Conservation (phyloP, 345 rosid genomes). For the Linum trigynum region DNA sequence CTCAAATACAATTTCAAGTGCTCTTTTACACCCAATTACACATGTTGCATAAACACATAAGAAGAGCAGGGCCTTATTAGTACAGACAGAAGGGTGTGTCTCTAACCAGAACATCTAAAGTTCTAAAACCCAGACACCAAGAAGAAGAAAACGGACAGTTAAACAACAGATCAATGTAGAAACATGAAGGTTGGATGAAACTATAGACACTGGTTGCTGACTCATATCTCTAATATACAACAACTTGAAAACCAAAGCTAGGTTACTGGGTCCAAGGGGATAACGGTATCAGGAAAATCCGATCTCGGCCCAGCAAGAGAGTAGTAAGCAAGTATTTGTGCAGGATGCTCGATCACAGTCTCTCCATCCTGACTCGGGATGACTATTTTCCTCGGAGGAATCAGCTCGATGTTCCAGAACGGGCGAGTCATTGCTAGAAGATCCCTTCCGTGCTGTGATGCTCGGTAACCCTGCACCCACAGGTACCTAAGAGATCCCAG, state of each 20-base stretch:
- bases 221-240: slow-evolving; percentile 21
- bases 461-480: slow-evolving; percentile 93
- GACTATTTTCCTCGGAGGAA: slow-evolving; percentile 41
- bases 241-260: slow-evolving; percentile 15
- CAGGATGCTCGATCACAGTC: slow-evolving; percentile 47
- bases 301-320: slow-evolving; percentile 83
- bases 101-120: slow-evolving; percentile 11
- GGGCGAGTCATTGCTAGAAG: slow-evolving; percentile 77
- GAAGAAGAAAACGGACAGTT: slow-evolving; percentile 3
- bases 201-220: slow-evolving; percentile 19
- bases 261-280: slow-evolving; percentile 33
- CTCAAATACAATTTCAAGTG: too few relatives aligned
- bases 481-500: slow-evolving; percentile 72
- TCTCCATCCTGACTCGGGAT: slow-evolving; percentile 25
- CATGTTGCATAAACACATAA: too few relatives aligned
- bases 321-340: slow-evolving; percentile 86
- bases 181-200: slow-evolving; percentile 2
- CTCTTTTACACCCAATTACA: too few relatives aligned
- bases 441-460: slow-evolving; percentile 40
- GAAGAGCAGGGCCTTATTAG: too few relatives aligned
- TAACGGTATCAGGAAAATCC: slow-evolving; percentile 69
- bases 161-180: neutral
- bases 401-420: slow-evolving; percentile 89
- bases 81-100: too few relatives aligned
- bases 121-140: slow-evolving; percentile 26